A percentile compares a stretch with the other conserved stretches of the same genome.
phyloP scores from a whole-genome alignment of 306 rosid genomes.

The Rosa lucieae region DNA sequence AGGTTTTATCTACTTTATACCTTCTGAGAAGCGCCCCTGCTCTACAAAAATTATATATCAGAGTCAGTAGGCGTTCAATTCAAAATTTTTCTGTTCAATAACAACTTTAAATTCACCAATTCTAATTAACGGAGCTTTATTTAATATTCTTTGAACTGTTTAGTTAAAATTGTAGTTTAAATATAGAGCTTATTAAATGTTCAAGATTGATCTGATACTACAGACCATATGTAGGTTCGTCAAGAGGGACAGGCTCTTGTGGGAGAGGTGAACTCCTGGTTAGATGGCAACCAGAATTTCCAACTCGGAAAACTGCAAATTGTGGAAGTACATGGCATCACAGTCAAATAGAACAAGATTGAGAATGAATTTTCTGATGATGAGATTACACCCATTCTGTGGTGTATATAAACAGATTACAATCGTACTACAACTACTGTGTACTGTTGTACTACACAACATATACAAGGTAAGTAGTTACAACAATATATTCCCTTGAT shows the following conservation, averaged over 20 bases:
- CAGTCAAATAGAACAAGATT: too few species aligned
- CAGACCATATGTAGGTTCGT: conserved; percentile 27
- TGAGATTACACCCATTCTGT: too few species aligned
- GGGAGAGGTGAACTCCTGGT: conserved; percentile 16
- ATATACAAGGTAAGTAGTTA: too few species aligned
- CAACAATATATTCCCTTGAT: too few species aligned
- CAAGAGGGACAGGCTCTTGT: neutral
- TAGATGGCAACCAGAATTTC: conserved; percentile 27
- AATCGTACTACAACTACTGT: too few species aligned
- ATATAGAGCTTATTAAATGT: neutral
- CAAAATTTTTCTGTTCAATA: neutral
- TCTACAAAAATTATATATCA: conserved; percentile 43
- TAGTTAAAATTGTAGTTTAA: neutral
- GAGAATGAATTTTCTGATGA: too few species aligned
- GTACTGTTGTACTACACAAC: too few species aligned
- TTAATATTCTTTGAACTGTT: neutral
- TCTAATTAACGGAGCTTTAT: neutral
- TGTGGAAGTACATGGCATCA: conserved; percentile 33
- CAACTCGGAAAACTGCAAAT: conserved; percentile 30
- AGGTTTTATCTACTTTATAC: conserved; percentile 48
- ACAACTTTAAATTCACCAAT: too few species aligned
- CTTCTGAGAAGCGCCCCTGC: conserved; percentile 55
- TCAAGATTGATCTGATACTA: neutral
- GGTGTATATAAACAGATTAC: too few species aligned
- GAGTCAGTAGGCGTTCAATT: conserved; percentile 31